Conservation (phyloP, 805 yeast species). For the Starmerella vaccinii region DNA sequence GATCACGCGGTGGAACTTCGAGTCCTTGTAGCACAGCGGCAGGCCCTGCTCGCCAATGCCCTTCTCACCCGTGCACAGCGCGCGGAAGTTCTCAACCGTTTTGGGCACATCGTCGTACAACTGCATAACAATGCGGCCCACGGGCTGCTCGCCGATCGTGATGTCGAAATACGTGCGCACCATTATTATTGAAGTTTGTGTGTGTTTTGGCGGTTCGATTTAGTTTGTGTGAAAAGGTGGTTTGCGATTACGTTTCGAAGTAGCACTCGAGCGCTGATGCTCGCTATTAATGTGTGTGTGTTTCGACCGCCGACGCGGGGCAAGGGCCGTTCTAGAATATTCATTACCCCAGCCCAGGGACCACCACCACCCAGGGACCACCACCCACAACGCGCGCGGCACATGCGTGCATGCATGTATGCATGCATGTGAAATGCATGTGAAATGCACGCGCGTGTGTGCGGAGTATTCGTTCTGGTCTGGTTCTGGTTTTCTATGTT, state of each 20-base stretch:
- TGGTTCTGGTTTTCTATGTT: too few species aligned
- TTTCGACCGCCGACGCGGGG: background rate
- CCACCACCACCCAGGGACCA: background rate
- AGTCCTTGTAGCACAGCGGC: slow-evolving; percentile 66
- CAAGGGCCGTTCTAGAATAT: slow-evolving; percentile 4
- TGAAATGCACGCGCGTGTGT: too few species aligned
- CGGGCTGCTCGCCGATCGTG: slow-evolving; percentile 54
- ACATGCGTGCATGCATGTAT: too few species aligned
- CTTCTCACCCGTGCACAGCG: slow-evolving; percentile 80
- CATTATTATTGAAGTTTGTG: background rate
- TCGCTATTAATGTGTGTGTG: background rate
- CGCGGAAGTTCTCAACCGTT: slow-evolving; percentile 83
- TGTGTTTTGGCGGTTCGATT: background rate
- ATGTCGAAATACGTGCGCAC: slow-evolving; percentile 44
- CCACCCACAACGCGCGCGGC: background rate
- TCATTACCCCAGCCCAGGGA: background rate
- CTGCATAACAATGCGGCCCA: slow-evolving; percentile 73
- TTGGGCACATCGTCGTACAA: slow-evolving; percentile 63
- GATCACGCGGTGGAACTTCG: slow-evolving; percentile 85
- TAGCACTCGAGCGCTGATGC: background rate
- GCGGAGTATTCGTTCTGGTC: too few species aligned
- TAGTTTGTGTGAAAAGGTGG: too few species aligned
- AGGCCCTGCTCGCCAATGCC: slow-evolving; percentile 53
- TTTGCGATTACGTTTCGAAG: too few species aligned
- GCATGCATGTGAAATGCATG: too few species aligned